Conservation (phyloP, 371 early-diverging fungal species). For the Phascolomyces articulosus region DNA sequence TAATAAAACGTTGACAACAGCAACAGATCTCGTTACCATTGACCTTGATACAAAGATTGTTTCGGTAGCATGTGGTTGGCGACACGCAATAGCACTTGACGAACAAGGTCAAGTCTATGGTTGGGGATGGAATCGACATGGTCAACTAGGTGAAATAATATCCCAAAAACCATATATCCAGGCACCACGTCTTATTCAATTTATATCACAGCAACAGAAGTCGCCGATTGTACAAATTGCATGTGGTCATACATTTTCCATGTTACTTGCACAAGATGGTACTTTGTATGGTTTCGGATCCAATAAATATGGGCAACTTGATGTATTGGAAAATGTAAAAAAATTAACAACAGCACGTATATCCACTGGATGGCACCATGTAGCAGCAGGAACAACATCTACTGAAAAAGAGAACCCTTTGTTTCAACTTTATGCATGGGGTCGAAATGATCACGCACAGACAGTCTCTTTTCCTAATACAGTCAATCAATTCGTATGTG, state of each 20-base stretch:
- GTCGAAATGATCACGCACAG: slow-evolving; percentile 77
- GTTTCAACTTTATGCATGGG: slow-evolving; percentile 54
- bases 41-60: slow-evolving; percentile 25
- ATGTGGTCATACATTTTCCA: slow-evolving; percentile 62
- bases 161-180: slow-evolving; percentile 30
- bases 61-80: slow-evolving; percentile 65
- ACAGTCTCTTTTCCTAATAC: slow-evolving; percentile 31
- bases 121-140: slow-evolving; percentile 68
- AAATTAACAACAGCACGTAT: neutral
- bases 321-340: neutral
- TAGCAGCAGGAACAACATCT: slow-evolving; percentile 24
- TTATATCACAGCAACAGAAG: neutral
- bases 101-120: slow-evolving; percentile 45
- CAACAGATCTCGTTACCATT: slow-evolving; percentile 18
- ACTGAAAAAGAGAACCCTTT: too few species aligned
- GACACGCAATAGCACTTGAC: slow-evolving; percentile 57
- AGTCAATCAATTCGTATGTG: slow-evolving; percentile 61
- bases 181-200: slow-evolving; percentile 14
- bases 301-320: slow-evolving; percentile 66
- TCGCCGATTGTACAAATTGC: slow-evolving; percentile 33
- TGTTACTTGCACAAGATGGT: slow-evolving; percentile 45
- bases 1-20: neutral
- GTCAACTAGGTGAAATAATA: slow-evolving; percentile 38
- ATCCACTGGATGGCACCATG: slow-evolving; percentile 81
- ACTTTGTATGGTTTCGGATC: slow-evolving; percentile 61